Conservation (phyloP, 805 yeast genomes). For the Maudiozyma bulderi region DNA sequence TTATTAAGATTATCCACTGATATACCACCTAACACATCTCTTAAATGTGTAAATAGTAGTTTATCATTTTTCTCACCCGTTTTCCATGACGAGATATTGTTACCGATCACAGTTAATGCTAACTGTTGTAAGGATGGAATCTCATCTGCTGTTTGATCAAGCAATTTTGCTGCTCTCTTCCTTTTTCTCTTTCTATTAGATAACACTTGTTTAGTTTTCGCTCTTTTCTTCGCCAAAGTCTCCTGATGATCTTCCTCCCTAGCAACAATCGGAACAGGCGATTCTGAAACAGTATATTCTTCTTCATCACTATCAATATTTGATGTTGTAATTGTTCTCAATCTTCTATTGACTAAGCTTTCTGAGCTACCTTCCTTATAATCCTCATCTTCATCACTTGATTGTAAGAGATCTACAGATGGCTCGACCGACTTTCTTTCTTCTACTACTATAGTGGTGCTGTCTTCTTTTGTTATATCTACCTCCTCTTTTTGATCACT, state of each 20-base stretch:
- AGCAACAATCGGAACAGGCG: not conserved
- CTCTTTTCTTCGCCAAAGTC: slow-evolving; percentile 30
- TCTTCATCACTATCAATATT: slow-evolving; percentile 29
- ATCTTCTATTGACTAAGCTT: slow-evolving; percentile 11
- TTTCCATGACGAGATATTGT: slow-evolving; percentile 21
- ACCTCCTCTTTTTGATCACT: not conserved
- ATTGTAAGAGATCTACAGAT: not conserved
- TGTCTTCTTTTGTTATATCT: not conserved
- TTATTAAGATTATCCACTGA: slow-evolving; percentile 63
- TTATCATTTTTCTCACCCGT: slow-evolving; percentile 10
- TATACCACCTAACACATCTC: slow-evolving; percentile 76
- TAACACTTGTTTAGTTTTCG: slow-evolving; percentile 34
- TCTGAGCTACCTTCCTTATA: not conserved
- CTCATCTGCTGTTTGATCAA: slow-evolving; percentile 56
- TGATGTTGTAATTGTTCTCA: slow-evolving; percentile 10
- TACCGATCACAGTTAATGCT: slow-evolving; percentile 62
- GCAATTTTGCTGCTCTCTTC: slow-evolving; percentile 72
- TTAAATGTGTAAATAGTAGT: slow-evolving; percentile 15
- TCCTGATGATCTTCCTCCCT: not conserved
- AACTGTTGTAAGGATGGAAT: slow-evolving; percentile 72
- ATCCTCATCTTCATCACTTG: slow-evolving; percentile 1
- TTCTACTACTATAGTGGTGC: not conserved
- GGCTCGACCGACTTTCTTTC: not conserved
- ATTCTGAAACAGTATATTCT: slow-evolving; percentile 11
- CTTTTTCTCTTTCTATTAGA: slow-evolving; percentile 66